Conservation (phyloP, 495 filamentous ascomycete species). For the Penicillium odoratum region DNA sequence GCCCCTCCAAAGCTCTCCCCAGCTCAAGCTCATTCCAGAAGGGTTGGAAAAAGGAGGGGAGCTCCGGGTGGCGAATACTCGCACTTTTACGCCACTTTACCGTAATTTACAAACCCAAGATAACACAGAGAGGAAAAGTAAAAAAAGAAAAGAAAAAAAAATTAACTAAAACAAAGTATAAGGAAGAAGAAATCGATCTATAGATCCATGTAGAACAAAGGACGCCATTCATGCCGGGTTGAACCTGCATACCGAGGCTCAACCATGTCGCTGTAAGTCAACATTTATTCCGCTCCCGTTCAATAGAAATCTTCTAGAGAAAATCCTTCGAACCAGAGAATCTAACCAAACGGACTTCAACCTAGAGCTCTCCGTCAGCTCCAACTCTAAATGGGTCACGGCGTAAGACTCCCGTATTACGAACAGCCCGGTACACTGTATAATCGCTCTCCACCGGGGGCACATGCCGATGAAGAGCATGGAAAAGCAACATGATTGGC, state of each 20-base stretch:
- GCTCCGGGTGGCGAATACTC: conserved; percentile 28
- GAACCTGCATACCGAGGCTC: neutral
- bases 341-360: too few species aligned
- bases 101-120: conserved; percentile 6
- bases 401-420: conserved; percentile 10
- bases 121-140: neutral
- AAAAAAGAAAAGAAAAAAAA: neutral
- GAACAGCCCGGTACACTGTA: conserved; percentile 14
- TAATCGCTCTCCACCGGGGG: conserved; percentile 21
- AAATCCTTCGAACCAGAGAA: neutral
- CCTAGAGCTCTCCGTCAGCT: neutral
- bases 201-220: neutral
- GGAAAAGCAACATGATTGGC: conserved; percentile 31
- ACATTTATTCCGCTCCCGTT: neutral
- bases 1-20: conserved; percentile 34
- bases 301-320: too few species aligned
- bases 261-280: neutral
- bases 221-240: neutral
- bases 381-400: conserved; percentile 16
- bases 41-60: conserved; percentile 27
- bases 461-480: conserved; percentile 30
- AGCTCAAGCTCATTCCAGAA: conserved; percentile 33
- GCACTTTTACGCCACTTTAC: conserved; percentile 21
- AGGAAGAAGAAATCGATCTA: neutral
- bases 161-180: neutral